A percentile compares a stretch with the other conserved stretches of the same genome.
Conservation (phyloP, 106 monocot genomes). For the Agapanthus africanus region DNA sequence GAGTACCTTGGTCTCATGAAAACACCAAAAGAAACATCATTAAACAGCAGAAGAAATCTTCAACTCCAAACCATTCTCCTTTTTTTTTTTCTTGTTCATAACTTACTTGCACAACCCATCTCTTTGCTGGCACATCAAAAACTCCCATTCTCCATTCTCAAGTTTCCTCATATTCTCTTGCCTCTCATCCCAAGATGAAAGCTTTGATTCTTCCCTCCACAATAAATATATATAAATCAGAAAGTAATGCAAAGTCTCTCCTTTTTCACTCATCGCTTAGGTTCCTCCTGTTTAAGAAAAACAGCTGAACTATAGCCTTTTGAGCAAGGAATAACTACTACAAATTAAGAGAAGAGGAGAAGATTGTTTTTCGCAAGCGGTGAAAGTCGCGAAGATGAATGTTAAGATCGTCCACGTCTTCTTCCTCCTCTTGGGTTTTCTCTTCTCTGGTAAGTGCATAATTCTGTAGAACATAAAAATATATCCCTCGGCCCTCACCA, state of each 20-base stretch:
- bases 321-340: not conserved
- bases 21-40: too few species aligned
- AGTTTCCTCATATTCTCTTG: not conserved
- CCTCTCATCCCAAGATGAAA: not conserved
- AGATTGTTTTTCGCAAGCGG: too few species aligned
- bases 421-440: slow-evolving; percentile 32
- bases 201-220: slow-evolving; percentile 4
- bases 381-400: slow-evolving; percentile 17
- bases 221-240: not conserved
- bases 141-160: slow-evolving; percentile 40
- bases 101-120: slow-evolving; percentile 1
- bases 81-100: too few species aligned
- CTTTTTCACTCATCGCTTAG: slow-evolving; percentile 28
- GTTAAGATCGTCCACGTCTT: slow-evolving; percentile 8
- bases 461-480: too few species aligned
- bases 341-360: not conserved
- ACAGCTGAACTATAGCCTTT: too few species aligned
- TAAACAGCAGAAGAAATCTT: too few species aligned
- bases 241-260: slow-evolving; percentile 9
- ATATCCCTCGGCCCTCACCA: too few species aligned
- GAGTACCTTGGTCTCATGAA: too few species aligned
- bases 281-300: too few species aligned
- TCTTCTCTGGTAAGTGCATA: slow-evolving; percentile 51
- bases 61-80: too few species aligned
- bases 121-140: slow-evolving; percentile 49